phyloP scores from a whole-genome alignment of 371 early-diverging fungal genomes.

The Dinochytrium kinnereticum region DNA sequence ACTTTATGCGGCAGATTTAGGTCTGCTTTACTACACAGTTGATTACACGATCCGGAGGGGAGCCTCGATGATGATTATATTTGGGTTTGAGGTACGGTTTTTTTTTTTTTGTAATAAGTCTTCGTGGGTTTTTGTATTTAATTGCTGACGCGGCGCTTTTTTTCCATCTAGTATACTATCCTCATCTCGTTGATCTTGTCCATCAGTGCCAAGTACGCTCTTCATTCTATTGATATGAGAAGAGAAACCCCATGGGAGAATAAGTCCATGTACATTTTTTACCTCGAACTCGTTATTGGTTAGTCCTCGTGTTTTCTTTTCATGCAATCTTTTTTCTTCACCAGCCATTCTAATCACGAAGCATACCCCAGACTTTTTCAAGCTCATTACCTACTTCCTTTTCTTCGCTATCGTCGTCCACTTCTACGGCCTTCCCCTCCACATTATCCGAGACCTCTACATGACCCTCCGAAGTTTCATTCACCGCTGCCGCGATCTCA shows the following conservation, averaged over 20 bases:
- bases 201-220: slow-evolving; percentile 77
- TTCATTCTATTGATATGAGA: slow-evolving; percentile 83
- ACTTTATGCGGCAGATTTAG: slow-evolving; percentile 69
- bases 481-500: slow-evolving; percentile 82
- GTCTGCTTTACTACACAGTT: slow-evolving; percentile 72
- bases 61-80: slow-evolving; percentile 91
- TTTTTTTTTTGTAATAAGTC: background rate
- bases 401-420: slow-evolving; percentile 86
- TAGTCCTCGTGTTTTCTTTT: slow-evolving; percentile 27
- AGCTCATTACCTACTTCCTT: slow-evolving; percentile 80
- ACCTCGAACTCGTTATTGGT: slow-evolving; percentile 81
- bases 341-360: background rate
- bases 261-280: slow-evolving; percentile 90
- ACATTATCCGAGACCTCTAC: slow-evolving; percentile 95
- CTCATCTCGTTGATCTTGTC: slow-evolving; percentile 74
- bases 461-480: slow-evolving; percentile 89
- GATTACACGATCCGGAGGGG: slow-evolving; percentile 65
- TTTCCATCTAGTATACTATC: slow-evolving; percentile 75
- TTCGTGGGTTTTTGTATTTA: background rate
- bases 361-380: slow-evolving; percentile 74
- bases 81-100: slow-evolving; percentile 87
- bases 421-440: slow-evolving; percentile 83
- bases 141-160: too few species aligned
- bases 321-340: slow-evolving; percentile 5
- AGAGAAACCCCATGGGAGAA: slow-evolving; percentile 92